Conservation (phyloP, 306 rosid species). For the Cucurbita argyrosperma region DNA sequence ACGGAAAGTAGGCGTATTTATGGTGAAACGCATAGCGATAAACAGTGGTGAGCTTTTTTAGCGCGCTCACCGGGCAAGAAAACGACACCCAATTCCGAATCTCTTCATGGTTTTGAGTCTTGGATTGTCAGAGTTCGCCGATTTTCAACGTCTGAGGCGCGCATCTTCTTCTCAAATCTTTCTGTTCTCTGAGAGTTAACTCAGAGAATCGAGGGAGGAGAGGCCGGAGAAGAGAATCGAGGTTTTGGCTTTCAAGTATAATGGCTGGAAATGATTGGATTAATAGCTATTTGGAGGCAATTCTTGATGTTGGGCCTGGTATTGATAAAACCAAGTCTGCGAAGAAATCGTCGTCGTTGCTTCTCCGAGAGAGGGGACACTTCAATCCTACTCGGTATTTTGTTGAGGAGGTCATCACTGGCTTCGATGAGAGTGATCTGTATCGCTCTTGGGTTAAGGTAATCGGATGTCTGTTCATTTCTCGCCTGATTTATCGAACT, state of each 20-base stretch:
- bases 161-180: background rate
- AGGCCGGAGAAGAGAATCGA: background rate
- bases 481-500: background rate
- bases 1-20: background rate
- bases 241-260: background rate
- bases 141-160: background rate
- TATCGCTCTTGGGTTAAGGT: constrained; percentile 97
- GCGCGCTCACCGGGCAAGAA: background rate
- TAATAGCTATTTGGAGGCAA: constrained; percentile 88
- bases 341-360: constrained; percentile 37
- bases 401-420: constrained; percentile 82
- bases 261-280: constrained; percentile 98
- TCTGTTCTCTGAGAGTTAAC: background rate
- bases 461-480: background rate
- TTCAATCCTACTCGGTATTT: constrained; percentile 96
- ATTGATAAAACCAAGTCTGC: constrained; percentile 55
- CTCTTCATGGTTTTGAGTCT: background rate
- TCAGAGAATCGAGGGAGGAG: background rate
- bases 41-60: background rate
- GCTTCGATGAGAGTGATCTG: constrained; percentile 97
- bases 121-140: background rate
- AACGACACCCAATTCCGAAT: background rate
- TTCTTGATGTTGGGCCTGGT: constrained; percentile 79
- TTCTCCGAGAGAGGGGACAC: constrained; percentile 83
- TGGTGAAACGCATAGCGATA: background rate